These are phyloP conservation scores for Dissoconium aciculare DNA, from an alignment of 2,329 filamentous ascomycete species.

Conservation along the genomic window DNA sequence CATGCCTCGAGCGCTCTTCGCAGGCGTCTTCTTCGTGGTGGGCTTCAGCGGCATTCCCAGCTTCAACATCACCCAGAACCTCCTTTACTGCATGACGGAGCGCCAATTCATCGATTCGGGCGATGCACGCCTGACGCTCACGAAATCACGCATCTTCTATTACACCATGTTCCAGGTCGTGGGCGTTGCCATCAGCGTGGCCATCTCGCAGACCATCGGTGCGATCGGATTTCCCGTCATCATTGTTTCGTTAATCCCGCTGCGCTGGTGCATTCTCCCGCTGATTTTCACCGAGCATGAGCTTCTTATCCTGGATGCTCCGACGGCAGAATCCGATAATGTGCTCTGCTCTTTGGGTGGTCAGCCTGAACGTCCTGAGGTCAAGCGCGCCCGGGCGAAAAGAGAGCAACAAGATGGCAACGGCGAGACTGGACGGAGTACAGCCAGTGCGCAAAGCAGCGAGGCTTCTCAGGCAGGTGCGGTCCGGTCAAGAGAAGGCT, in stretches of 20 bases:
- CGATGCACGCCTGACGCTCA: conserved; percentile 33
- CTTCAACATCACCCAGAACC: conserved; percentile 39
- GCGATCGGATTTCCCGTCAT: conserved; percentile 46
- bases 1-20: conserved; percentile 40
- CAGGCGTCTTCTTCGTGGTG: conserved; percentile 44
- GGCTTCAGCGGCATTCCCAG: conserved; percentile 38
- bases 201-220: conserved; percentile 44
- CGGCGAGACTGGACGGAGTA: conserved; percentile 15
- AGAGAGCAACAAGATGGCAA: conserved; percentile 11
- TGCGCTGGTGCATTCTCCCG: conserved; percentile 37
- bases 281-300: conserved; percentile 36
- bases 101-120: conserved; percentile 32
- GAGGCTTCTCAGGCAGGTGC: conserved; percentile 5
- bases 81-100: conserved; percentile 36
- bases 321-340: conserved; percentile 39
- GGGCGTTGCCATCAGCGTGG: conserved; percentile 40
- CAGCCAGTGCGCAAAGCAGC: conserved; percentile 6
- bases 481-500: conserved; percentile 13
- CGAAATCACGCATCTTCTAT: conserved; percentile 32
- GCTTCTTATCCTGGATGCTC: conserved; percentile 36
- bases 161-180: conserved; percentile 39
- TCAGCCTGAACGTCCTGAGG: conserved; percentile 28
- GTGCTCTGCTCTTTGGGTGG: conserved; percentile 40
- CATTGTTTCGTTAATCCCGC: conserved; percentile 41
- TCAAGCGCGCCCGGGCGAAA: conserved; percentile 16